Evolutionary conservation across 2,329 filamentous ascomycete species (phyloP).

Genomic region (Neonectria neomacrospora): DNA sequence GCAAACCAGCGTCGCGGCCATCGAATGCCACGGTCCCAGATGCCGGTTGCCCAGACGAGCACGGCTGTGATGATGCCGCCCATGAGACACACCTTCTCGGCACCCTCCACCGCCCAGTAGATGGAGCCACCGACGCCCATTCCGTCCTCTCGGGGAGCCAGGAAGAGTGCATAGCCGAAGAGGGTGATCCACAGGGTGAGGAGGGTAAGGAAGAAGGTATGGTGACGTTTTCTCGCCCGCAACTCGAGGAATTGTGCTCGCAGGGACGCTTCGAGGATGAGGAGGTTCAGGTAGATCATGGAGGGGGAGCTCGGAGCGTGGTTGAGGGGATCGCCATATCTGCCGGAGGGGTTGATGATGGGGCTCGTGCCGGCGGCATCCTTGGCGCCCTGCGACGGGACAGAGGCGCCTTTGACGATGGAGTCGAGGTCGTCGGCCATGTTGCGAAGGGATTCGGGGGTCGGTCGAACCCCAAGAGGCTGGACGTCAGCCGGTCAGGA

Average conservation of each 20-base stretch:
- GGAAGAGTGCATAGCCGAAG: conserved; percentile 91
- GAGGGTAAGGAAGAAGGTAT: conserved; percentile 89
- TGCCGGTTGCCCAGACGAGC: conserved; percentile 92
- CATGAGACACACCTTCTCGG: conserved; percentile 90
- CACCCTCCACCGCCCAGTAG: conserved; percentile 94
- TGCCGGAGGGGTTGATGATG: conserved; percentile 56
- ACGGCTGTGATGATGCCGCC: conserved; percentile 88
- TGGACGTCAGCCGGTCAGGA: conserved; percentile 39
- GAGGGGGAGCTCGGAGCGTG: conserved; percentile 89
- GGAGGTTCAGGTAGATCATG: conserved; percentile 97
- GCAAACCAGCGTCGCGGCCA: conserved; percentile 94
- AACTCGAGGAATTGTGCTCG: conserved; percentile 93
- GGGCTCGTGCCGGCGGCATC: conserved; percentile 53
- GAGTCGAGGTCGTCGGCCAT: conserved; percentile 83
- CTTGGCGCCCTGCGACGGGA: conserved; percentile 66
- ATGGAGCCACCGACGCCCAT: conserved; percentile 90
- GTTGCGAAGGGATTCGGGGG: conserved; percentile 13
- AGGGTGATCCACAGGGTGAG: conserved; percentile 83
- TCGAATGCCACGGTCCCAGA: conserved; percentile 94
- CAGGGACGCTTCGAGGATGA: conserved; percentile 94
- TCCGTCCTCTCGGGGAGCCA: conserved; percentile 96
- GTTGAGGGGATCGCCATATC: conserved; percentile 76
- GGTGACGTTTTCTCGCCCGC: conserved; percentile 86
- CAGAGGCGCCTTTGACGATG: conserved; percentile 89
- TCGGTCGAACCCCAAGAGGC: conserved; percentile 29